These are phyloP conservation scores for Piper longum DNA, from an alignment of 164 flowering plant species.

Conservation along the genomic window DNA sequence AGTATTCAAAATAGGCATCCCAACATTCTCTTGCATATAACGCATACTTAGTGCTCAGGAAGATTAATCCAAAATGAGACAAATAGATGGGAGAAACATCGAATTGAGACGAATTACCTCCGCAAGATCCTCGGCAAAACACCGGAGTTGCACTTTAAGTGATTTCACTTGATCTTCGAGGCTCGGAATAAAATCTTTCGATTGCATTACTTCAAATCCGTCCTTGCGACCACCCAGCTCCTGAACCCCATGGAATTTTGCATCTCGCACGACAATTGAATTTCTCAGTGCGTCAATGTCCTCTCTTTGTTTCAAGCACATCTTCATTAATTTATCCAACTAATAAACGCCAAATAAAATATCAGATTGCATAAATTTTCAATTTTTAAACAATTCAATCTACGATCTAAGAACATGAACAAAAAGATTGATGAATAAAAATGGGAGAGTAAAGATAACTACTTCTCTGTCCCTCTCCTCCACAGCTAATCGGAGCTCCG, in stretches of 20 bases:
- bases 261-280: constrained; percentile 71
- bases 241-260: constrained; percentile 50
- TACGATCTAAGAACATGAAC: no score
- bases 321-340: constrained; percentile 80
- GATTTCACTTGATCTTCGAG: constrained; percentile 82
- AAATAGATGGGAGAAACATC: background rate
- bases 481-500: constrained; percentile 37
- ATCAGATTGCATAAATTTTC: background rate
- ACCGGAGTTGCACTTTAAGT: constrained; percentile 75
- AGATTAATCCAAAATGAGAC: background rate
- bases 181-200: constrained; percentile 64
- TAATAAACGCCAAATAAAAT: constrained; percentile 7
- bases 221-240: constrained; percentile 45
- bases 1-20: background rate
- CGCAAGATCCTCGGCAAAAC: constrained; percentile 77
- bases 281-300: constrained; percentile 70
- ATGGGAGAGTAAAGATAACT: background rate
- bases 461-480: constrained; percentile 60
- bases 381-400: background rate
- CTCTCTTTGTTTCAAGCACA: constrained; percentile 85
- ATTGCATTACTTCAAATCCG: constrained; percentile 66
- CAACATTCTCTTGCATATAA: background rate
- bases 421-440: background rate
- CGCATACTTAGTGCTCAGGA: background rate
- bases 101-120: constrained; percentile 37